These are phyloP conservation scores for Vitellaria paradoxa DNA, from an alignment of 179 eudicot species.

Conservation along the genomic window DNA sequence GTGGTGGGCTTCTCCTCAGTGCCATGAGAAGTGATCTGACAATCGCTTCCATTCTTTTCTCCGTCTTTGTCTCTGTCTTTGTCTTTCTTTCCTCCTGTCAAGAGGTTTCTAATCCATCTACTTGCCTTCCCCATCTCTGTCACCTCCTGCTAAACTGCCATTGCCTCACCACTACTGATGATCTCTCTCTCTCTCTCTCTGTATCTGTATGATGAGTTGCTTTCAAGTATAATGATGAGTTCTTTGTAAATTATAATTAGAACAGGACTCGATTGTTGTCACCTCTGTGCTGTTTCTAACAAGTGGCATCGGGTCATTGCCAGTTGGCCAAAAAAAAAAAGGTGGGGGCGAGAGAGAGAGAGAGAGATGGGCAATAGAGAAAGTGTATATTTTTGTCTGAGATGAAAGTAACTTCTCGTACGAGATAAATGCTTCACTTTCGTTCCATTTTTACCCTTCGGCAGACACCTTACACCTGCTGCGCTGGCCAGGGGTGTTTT, in stretches of 20 bases:
- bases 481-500: not conserved
- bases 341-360: no score
- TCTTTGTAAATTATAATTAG: not conserved
- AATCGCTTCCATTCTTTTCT: not conserved
- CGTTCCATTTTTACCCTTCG: not conserved
- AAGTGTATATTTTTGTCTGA: no score
- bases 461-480: not conserved
- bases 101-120: conserved; percentile 63
- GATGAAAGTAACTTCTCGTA: no score
- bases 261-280: not conserved
- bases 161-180: not conserved
- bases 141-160: conserved; percentile 10
- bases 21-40: not conserved
- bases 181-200: no score
- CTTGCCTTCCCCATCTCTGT: conserved; percentile 73
- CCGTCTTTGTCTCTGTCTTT: not conserved
- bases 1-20: conserved; percentile 23
- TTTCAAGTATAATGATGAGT: conserved; percentile 12
- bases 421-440: no score
- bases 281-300: not conserved
- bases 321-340: no score
- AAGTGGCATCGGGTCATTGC: no score
- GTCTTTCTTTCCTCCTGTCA: conserved; percentile 49
- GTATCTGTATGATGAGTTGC: conserved; percentile 9
- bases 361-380: no score